Percentiles rank a stretch among this genome's conserved stretches.
These are phyloP conservation scores for Solanum hybrid DNA, from an alignment of 305 asterid genomes.

Conservation along the genomic window DNA sequence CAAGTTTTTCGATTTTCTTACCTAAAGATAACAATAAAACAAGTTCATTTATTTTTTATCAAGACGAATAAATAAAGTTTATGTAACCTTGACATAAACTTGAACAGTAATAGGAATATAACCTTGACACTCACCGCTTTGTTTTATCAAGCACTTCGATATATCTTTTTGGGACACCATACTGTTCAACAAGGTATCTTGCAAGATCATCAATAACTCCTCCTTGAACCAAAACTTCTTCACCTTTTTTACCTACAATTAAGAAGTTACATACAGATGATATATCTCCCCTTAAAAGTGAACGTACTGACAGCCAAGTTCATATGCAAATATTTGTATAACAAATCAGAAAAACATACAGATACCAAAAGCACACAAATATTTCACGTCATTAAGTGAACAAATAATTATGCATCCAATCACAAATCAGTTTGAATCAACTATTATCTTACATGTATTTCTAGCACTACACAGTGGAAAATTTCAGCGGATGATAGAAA, in stretches of 20 bases:
- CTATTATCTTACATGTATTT: not conserved
- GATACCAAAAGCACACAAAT: not conserved
- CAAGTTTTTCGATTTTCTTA: not conserved
- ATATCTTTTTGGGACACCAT: constrained; percentile 69
- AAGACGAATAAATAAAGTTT: not conserved
- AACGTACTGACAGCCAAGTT: not conserved
- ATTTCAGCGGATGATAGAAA: not conserved
- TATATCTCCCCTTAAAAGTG: not conserved
- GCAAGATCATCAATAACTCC: constrained; percentile 92
- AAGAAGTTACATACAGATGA: not conserved
- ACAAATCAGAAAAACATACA: not conserved
- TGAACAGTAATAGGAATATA: not conserved
- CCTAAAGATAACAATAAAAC: not conserved
- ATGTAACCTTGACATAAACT: not conserved
- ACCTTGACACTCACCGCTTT: constrained; percentile 46
- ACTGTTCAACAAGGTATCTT: constrained; percentile 72
- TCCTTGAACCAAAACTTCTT: constrained; percentile 88
- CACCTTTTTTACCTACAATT: constrained; percentile 73
- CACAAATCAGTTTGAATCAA: not conserved
- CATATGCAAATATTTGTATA: not conserved
- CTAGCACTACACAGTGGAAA: not conserved
- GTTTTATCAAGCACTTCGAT: constrained; percentile 95
- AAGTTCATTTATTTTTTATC: not conserved
- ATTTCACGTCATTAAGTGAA: not conserved
- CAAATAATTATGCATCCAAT: not conserved